Evolutionary conservation across 192 early-diverging fungal genomes (phyloP), one percentile per base, ranked within the genome.

Genomic region (Entomortierella beljakovae): DNA sequence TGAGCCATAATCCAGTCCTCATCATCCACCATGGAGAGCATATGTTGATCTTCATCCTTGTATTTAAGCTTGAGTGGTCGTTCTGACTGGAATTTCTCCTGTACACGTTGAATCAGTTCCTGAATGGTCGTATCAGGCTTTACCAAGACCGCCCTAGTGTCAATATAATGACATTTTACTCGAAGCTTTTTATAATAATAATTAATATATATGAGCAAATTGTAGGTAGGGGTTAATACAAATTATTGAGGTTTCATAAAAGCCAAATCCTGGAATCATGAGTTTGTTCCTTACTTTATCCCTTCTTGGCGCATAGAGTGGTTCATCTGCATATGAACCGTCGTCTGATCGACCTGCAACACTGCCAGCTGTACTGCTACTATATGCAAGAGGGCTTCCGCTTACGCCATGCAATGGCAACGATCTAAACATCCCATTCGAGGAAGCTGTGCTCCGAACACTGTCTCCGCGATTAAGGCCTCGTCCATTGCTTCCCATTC

Each of bases 1-100:
- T 69, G 64, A 7, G 90, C 90, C 73, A 94, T 88, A 56, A 91
- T 86, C 70, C 92, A 90, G 82, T 98, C 96, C 37, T 97, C 96
- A 40, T 98, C 90, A 83, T 97, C 95, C 35, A 90, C 92, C 89
- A 98, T 93, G 43, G 91, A 77, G 38, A 96, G 89, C 76, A 93
- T 83, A 68, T 92, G 90, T 42, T 89, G 89, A 51, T 95, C 95
- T 62, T 95, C 94, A 66, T 98, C 96, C 75, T 89, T 90, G 71
- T 96, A 98, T 70, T 92, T 89, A 46, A 98, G 82, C 26, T 85
- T 82, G 49, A 95, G 65, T 0, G 71, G 71, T 49, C 57, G 71
- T 49, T 71, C 70, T 1, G 68, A 65, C 13, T 81, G 64, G 64
- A 94, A 92, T 69, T 94, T 94, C 42, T 85, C 85, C 33, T 87